Conservation (phyloP, 140 eudicot genomes). For the Senecio squalidus region DNA sequence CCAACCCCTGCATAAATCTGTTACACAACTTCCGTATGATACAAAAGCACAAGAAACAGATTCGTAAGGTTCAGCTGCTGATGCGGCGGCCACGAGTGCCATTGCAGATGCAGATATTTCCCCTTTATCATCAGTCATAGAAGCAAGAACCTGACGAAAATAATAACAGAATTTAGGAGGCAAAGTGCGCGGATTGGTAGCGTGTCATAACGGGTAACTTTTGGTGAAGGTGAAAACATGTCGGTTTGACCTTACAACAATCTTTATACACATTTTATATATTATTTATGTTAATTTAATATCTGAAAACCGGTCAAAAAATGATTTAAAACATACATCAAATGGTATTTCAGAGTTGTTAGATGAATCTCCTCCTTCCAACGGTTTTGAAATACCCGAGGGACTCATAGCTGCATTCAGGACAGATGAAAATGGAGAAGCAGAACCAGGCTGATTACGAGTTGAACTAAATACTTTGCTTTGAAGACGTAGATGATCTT, state of each 20-base stretch:
- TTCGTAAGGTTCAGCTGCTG: conserved; percentile 89
- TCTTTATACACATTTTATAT: background rate
- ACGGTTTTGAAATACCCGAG: conserved; percentile 30
- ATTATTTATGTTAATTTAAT: background rate
- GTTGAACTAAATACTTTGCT: conserved; percentile 52
- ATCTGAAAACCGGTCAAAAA: background rate
- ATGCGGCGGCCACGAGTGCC: conserved; percentile 84
- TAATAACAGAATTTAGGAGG: conserved; percentile 13
- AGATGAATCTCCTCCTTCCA: conserved; percentile 32
- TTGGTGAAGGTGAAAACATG: background rate
- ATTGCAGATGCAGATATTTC: conserved; percentile 60
- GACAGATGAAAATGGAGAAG: conserved; percentile 45
- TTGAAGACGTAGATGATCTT: conserved; percentile 85
- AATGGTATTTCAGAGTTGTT: conserved; percentile 52
- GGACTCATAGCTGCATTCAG: conserved; percentile 37
- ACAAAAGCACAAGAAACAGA: conserved; percentile 92
- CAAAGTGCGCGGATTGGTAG: background rate
- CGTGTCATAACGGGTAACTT: background rate
- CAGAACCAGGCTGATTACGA: conserved; percentile 35
- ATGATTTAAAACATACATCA: conserved; percentile 48
- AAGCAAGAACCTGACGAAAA: conserved; percentile 56
- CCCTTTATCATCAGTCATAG: conserved; percentile 74
- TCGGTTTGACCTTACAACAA: background rate
- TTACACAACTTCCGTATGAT: conserved; percentile 81
- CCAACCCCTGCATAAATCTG: conserved; percentile 90